Base-by-base conservation (phyloP, 306 rosid species). In the Cucumis melo region DNA sequence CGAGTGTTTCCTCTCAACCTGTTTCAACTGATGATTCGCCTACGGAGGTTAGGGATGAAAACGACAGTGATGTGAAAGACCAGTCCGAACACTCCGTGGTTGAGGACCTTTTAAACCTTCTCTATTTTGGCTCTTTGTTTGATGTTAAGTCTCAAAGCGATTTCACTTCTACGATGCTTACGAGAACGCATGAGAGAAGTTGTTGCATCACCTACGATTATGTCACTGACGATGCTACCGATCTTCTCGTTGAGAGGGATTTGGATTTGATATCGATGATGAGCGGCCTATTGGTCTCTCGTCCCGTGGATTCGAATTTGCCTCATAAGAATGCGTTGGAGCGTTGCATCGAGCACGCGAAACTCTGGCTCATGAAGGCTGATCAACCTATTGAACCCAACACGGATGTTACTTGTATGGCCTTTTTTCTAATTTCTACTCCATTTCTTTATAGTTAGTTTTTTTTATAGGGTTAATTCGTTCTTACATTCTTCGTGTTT, bases 141-240 rank as follows among this genome's bases (percentile, higher is more conserved):
- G 98, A 95, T 13, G 99, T 95, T 11, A 89, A 89, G 85, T 80
- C 97, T 5, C 98, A 91, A 86, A 90, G 85, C 64, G 98, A 89
- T 78, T 95, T 95, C 78, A 86, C 96, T 2, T 86, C 97, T 11
- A 90, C 90, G 48, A 90, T 91, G 89, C 86, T 94, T 20, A 90
- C 96, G 2, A 83, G 99, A 81, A 95, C 92, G 5, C 97, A 90
- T 73, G 99, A 95, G 83, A 87, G 99, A 6, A 92, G 96, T 0
- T 95, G 99, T 53, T 95, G 99, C 86, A 78, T 95, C 84, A 95
- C 99, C 60, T 95, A 95, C 54, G 99, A 95, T 42, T 90, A 91
- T 65, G 97, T 95, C 75, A 90, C 97, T 2, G 99, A 95, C 79
- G 99, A 95, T 73, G 98, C 97, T 17, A 90, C 96, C 23, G 99